Conservation (phyloP, 73 alveolate species). For the Paramecium bursaria region DNA sequence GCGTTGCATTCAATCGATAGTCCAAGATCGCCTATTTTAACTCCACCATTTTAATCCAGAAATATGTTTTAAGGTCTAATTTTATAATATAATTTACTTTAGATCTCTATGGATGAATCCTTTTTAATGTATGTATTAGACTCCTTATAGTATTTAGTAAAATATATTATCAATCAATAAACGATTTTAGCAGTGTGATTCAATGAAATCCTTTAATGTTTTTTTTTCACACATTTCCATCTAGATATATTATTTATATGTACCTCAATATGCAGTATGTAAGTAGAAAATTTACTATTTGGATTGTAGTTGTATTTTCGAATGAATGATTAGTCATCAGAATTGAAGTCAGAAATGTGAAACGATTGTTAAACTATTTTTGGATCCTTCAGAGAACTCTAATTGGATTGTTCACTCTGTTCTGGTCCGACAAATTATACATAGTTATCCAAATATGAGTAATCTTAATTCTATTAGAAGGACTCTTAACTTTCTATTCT, state of each 20-base stretch:
- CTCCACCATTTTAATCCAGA: conserved; percentile 32
- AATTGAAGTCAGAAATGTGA: not conserved
- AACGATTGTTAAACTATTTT: too few relatives aligned
- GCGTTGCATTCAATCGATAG: not conserved
- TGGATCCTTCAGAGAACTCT: too few relatives aligned
- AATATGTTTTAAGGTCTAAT: conserved; percentile 53
- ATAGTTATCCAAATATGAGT: conserved; percentile 1
- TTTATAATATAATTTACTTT: not conserved
- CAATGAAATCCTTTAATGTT: conserved; percentile 57
- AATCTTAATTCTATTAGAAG: not conserved
- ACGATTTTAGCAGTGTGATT: not conserved
- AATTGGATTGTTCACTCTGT: not conserved
- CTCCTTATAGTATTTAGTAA: conserved; percentile 32
- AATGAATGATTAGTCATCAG: not conserved
- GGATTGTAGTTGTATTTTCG: conserved; percentile 21
- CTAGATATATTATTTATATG: not conserved
- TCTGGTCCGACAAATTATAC: conserved; percentile 11
- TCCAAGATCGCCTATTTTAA: conserved; percentile 54
- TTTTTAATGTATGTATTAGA: conserved; percentile 12
- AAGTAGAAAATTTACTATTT: not conserved
- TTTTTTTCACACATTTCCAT: conserved; percentile 53
- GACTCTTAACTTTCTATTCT: not conserved
- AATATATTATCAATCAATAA: not conserved
- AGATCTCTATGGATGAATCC: conserved; percentile 47
- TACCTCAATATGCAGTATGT: conserved; percentile 32